Conservation (phyloP, 1,284 basidiomycete species). For the Laetiporus sulphureus region DNA sequence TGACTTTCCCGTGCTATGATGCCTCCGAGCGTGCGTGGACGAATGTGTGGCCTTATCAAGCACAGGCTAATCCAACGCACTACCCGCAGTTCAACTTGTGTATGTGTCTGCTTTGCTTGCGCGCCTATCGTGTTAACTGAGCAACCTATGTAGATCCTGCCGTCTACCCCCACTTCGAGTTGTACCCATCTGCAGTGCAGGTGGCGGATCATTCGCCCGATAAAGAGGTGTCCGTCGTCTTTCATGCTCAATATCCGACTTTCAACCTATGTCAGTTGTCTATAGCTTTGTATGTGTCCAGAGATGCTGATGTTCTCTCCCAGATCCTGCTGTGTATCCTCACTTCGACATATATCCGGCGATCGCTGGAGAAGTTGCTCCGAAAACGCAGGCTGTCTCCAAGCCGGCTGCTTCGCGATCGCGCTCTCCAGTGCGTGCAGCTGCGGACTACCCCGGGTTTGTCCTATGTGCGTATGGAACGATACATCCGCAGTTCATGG, state of each 20-base stretch:
- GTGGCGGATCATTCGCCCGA: not conserved
- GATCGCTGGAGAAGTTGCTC: not conserved
- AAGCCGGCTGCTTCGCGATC: not conserved
- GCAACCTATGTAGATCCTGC: slow-evolving; percentile 30
- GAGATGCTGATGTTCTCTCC: not conserved
- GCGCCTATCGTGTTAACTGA: too few species aligned
- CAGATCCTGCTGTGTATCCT: slow-evolving; percentile 16
- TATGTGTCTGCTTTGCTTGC: slow-evolving; percentile 15
- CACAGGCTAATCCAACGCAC: not conserved
- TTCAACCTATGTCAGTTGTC: slow-evolving; percentile 4
- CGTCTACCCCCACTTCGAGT: slow-evolving; percentile 30
- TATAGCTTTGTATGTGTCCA: not conserved
- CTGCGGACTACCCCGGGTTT: slow-evolving; percentile 3
- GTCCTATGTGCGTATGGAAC: slow-evolving; percentile 1
- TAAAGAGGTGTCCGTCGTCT: slow-evolving; percentile 1
- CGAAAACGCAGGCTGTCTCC: too few species aligned
- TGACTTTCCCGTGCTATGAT: slow-evolving; percentile 23
- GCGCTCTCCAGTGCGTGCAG: too few species aligned
- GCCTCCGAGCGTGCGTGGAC: not conserved
- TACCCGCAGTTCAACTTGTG: slow-evolving; percentile 27
- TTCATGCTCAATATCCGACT: slow-evolving; percentile 4
- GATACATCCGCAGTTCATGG: not conserved
- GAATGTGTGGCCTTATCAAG: not conserved
- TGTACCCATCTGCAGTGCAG: slow-evolving; percentile 16
- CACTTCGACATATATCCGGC: slow-evolving; percentile 23